A percentile compares a stretch with the other conserved stretches of the same genome.
These are phyloP conservation scores for Macroventuria anomochaeta DNA, from an alignment of 2,329 filamentous ascomycete genomes.

Conservation along the genomic window DNA sequence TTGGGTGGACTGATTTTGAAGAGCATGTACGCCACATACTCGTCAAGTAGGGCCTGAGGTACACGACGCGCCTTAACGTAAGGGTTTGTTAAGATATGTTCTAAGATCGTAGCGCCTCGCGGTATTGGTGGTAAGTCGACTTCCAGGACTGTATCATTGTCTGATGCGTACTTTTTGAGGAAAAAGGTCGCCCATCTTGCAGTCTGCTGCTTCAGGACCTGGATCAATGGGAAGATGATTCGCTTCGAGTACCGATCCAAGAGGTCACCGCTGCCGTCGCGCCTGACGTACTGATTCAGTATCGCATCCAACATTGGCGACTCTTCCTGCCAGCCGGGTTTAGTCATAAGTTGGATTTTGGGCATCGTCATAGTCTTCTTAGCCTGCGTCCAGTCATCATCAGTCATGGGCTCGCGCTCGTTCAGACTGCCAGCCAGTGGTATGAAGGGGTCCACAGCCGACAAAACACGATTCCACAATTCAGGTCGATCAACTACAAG, in stretches of 20 bases:
- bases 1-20: slow-evolving; percentile 33
- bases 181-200: slow-evolving; percentile 33
- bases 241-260: slow-evolving; percentile 18
- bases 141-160: neutral
- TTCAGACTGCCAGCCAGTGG: slow-evolving; percentile 46
- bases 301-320: slow-evolving; percentile 19
- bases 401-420: slow-evolving; percentile 39
- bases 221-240: slow-evolving; percentile 31
- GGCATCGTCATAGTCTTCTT: slow-evolving; percentile 16
- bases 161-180: slow-evolving; percentile 29
- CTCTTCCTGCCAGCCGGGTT: neutral
- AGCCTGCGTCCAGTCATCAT: slow-evolving; percentile 22
- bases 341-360: slow-evolving; percentile 2
- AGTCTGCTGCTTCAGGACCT: slow-evolving; percentile 24
- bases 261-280: neutral
- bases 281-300: neutral
- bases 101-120: slow-evolving; percentile 4
- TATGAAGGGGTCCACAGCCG: slow-evolving; percentile 36
- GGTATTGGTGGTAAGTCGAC: slow-evolving; percentile 25
- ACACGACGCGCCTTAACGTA: slow-evolving; percentile 4
- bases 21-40: slow-evolving; percentile 27
- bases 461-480: slow-evolving; percentile 24
- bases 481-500: slow-evolving; percentile 16
- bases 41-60: slow-evolving; percentile 30
- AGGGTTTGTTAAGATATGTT: slow-evolving; percentile 5